Percentiles rank a stretch among this genome's conserved stretches.
These are phyloP conservation scores for Chaetomiaceae sp. DNA, from an alignment of 2,329 filamentous ascomycete species.

Conservation along the genomic window DNA sequence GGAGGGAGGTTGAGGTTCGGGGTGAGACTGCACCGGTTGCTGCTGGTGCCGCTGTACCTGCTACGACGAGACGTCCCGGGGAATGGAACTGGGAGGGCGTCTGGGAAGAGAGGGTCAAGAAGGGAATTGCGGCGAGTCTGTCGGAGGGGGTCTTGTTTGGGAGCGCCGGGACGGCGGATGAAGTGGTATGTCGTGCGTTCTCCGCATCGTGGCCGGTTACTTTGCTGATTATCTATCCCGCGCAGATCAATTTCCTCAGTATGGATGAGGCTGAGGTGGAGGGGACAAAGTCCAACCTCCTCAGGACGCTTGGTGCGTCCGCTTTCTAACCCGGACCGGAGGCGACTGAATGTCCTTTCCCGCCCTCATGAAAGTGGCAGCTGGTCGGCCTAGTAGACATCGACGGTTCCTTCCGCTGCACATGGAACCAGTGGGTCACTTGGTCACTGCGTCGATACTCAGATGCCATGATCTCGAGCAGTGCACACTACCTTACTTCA, in stretches of 20 bases:
- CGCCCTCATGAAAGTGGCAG: too few species aligned
- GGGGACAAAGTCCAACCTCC: conserved; percentile 53
- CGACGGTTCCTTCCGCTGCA: not conserved
- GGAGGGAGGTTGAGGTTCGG: not conserved
- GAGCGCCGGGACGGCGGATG: conserved; percentile 55
- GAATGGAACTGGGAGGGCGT: conserved; percentile 99
- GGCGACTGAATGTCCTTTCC: not conserved
- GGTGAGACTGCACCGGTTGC: not conserved
- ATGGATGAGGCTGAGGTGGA: conserved; percentile 57
- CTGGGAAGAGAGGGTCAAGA: conserved; percentile 84
- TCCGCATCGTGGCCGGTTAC: too few species aligned
- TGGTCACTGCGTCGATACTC: not conserved
- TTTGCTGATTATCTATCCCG: conserved; percentile 17
- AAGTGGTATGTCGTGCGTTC: conserved; percentile 52
- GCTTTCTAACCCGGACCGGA: conserved; percentile 6
- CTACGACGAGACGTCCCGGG: conserved; percentile 53
- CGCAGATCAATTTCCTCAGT: conserved; percentile 60
- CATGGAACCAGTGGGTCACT: not conserved
- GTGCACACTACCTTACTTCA: conserved; percentile 7
- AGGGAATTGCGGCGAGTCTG: conserved; percentile 69
- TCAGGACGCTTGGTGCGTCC: conserved; percentile 42
- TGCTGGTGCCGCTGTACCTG: not conserved
- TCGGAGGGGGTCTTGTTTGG: conserved; percentile 79
- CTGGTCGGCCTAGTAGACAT: too few species aligned
- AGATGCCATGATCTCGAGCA: not conserved